Percentiles rank a stretch among this genome's conserved stretches.
Conservation (phyloP, 2,329 filamentous ascomycete species). For the Exophiala oligosperma region DNA sequence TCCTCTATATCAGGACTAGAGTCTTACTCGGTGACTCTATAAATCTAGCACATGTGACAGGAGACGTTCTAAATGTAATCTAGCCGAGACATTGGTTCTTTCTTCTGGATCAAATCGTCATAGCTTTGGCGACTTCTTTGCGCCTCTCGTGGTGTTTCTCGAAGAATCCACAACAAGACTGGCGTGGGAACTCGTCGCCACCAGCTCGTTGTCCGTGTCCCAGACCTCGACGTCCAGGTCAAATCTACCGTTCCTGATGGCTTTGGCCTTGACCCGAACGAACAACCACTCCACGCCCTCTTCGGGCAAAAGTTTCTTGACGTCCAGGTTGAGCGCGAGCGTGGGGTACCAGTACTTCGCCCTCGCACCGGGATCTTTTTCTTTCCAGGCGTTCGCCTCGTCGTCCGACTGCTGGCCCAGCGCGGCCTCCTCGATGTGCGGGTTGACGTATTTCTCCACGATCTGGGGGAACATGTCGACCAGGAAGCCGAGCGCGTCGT, state of each 20-base stretch:
- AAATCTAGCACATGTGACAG: no score
- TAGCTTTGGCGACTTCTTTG: constrained; percentile 4
- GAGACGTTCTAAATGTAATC: no score
- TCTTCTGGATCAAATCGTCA: not conserved
- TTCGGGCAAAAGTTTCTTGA: constrained; percentile 68
- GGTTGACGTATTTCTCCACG: constrained; percentile 53
- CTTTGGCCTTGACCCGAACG: constrained; percentile 63
- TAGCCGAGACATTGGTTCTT: no score
- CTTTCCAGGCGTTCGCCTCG: constrained; percentile 34
- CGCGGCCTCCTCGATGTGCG: constrained; percentile 25
- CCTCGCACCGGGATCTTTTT: constrained; percentile 30
- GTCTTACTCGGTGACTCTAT: no score
- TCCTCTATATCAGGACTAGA: no score
- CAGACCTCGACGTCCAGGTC: constrained; percentile 71
- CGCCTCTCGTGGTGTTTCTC: constrained; percentile 51
- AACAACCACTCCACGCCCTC: constrained; percentile 73
- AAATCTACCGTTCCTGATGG: constrained; percentile 68
- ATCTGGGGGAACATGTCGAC: constrained; percentile 69
- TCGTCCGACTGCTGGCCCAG: constrained; percentile 37
- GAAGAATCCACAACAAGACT: constrained; percentile 62
- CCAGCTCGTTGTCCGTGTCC: constrained; percentile 63
- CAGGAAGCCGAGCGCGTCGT: constrained; percentile 64
- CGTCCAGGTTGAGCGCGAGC: constrained; percentile 70
- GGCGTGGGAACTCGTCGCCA: constrained; percentile 69
- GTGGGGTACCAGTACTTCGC: constrained; percentile 72